phyloP scores from a whole-genome alignment of 345 rosid genomes.

The Trapa incisa region DNA sequence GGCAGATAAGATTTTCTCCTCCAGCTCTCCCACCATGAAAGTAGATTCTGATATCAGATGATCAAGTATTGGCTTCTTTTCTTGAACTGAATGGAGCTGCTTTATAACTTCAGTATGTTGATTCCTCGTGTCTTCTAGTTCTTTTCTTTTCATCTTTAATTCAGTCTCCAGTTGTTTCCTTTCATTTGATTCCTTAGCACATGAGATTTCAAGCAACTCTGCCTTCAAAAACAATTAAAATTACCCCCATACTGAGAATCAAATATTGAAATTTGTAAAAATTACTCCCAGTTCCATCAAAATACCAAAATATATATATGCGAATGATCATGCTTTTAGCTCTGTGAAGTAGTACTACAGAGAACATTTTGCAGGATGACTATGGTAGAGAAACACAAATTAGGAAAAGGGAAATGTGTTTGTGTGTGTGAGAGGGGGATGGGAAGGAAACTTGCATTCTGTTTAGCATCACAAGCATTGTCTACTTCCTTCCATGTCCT shows the following conservation, averaged over 20 bases:
- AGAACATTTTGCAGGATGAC: background rate
- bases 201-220: conserved; percentile 46
- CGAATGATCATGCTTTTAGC: background rate
- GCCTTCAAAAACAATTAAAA: conserved; percentile 31
- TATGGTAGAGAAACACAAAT: background rate
- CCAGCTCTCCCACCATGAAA: conserved; percentile 37
- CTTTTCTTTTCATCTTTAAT: conserved; percentile 38
- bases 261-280: background rate
- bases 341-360: background rate
- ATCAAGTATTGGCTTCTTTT: conserved; percentile 37
- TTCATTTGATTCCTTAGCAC: conserved; percentile 43
- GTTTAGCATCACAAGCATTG: conserved; percentile 51
- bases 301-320: background rate
- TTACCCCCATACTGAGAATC: background rate
- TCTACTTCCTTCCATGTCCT: conserved; percentile 57
- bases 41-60: conserved; percentile 36
- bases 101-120: conserved; percentile 28
- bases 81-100: conserved; percentile 39
- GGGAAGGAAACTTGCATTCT: conserved; percentile 35
- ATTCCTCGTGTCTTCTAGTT: conserved; percentile 31
- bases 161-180: conserved; percentile 52
- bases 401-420: background rate
- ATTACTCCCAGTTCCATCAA: background rate
- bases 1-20: conserved; percentile 72
- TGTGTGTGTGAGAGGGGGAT: conserved; percentile 6